A percentile compares a stretch with the other conserved stretches of the same genome.
Conservation (phyloP, 192 early-diverging fungal genomes). For the Entrophospora sp. region DNA sequence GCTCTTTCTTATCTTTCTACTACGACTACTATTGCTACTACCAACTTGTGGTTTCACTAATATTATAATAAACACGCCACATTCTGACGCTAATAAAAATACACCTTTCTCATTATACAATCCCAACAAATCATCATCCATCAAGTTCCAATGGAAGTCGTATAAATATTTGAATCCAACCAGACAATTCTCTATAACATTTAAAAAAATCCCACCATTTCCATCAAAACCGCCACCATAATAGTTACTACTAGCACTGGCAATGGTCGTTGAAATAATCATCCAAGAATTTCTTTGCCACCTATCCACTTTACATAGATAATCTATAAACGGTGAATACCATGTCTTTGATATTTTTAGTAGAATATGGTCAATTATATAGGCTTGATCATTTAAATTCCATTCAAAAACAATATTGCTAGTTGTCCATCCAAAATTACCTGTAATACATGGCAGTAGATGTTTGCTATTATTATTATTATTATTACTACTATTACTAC, state of each 20-base stretch:
- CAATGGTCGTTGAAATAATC: neutral
- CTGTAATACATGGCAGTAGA: no score
- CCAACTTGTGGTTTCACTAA: neutral
- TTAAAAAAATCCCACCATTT: neutral
- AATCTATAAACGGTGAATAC: neutral
- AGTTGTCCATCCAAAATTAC: no score
- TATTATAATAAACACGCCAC: neutral
- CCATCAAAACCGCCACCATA: no score
- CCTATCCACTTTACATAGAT: neutral
- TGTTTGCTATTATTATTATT: no score
- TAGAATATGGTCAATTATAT: neutral
- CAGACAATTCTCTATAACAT: neutral
- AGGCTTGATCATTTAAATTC: neutral
- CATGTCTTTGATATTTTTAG: neutral
- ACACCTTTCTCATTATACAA: neutral
- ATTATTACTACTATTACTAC: no score
- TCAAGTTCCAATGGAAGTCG: conserved; percentile 5
- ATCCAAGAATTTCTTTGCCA: neutral
- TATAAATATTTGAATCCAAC: conserved; percentile 5
- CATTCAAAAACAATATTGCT: neutral
- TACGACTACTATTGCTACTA: no score
- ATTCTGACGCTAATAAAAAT: neutral
- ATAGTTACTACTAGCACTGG: no score
- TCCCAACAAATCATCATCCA: neutral
- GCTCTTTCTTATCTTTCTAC: no score